Evolutionary conservation across 352 stramenopile genomes (phyloP), one percentile per base, ranked within the genome.

Genomic region (Pythium phragmiticola): DNA sequence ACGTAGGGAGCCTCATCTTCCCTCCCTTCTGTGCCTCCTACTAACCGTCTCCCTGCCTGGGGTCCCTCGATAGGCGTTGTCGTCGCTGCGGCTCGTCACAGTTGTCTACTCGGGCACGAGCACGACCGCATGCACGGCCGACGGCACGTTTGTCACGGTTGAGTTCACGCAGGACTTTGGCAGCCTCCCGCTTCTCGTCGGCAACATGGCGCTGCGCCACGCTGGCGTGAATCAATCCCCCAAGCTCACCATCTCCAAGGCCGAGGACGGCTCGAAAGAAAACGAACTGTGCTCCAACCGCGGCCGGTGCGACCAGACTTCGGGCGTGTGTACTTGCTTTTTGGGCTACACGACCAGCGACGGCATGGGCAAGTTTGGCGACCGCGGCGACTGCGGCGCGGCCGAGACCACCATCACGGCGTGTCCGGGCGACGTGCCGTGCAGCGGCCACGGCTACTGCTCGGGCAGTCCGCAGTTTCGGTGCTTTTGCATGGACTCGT

Each of bases 231-330:
- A 83, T 42, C 76, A 69, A 36, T 64, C 62, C 2, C 78, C 74
- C 1, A 64, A 69, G 42, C 67, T 94, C 16, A 66, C 69, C n/a
- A 60, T 88, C 46, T 81, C 72, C 37, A 76, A 88, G 60, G 58
- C 73, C 28, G 75, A 97, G 39, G 76, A 82, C 19, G 92, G 93
- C 45, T 94, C 89, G 5, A 98, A 98, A 66, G 93, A 98, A 70
- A 94, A 97, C 68, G 85, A 91, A 30, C 53, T 80, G 45, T 94
- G 84, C 48, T 82, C 81, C 23, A 92, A 92, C 62, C 82, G 84
- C 34, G 84, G 82, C 8, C 68, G 54, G 19, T 94, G 84, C 64
- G 82, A 92, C 69, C 74, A 82, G 47, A 78, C 69, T 28, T 88
- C 79, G 17, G 93, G 91, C 42, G 73, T 94, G 28, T 98, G 93